These are phyloP conservation scores for Mucuna pruriens DNA, from an alignment of 306 rosid genomes.

Conservation along the genomic window DNA sequence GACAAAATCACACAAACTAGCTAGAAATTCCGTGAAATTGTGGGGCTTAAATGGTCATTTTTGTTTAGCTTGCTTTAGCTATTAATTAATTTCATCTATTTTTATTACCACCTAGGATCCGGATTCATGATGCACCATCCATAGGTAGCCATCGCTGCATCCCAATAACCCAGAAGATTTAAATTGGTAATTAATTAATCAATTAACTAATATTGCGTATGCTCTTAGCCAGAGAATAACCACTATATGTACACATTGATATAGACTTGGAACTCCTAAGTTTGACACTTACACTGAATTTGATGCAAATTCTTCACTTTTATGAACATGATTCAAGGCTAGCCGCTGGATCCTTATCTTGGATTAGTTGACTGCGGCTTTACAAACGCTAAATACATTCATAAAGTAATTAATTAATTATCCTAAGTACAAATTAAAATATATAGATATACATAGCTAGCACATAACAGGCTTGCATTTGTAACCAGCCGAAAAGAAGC, in stretches of 20 bases:
- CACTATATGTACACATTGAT: conserved; percentile 10
- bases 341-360: conserved; percentile 38
- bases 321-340: conserved; percentile 60
- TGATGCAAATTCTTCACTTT: conserved; percentile 64
- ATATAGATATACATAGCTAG: neutral
- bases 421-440: neutral
- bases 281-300: conserved; percentile 75
- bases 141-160: conserved; percentile 33
- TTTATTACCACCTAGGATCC: conserved; percentile 63
- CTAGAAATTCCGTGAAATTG: neutral
- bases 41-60: conserved; percentile 45
- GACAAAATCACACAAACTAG: conserved; percentile 28
- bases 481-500: conserved; percentile 24
- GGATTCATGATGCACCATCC: conserved; percentile 48
- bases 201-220: conserved; percentile 37
- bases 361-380: conserved; percentile 41
- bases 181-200: conserved; percentile 37
- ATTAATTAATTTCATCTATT: conserved; percentile 24
- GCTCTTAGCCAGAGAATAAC: conserved; percentile 38
- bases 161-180: conserved; percentile 35
- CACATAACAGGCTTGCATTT: conserved; percentile 9
- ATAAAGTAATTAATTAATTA: conserved; percentile 12
- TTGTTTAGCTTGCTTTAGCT: conserved; percentile 27
- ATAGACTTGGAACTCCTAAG: conserved; percentile 45
- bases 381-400: conserved; percentile 9